Percentiles rank a stretch among this genome's conserved stretches.
Evolutionary conservation across 129 eudicot species (phyloP).

Genomic region (Tanacetum coccineum): DNA sequence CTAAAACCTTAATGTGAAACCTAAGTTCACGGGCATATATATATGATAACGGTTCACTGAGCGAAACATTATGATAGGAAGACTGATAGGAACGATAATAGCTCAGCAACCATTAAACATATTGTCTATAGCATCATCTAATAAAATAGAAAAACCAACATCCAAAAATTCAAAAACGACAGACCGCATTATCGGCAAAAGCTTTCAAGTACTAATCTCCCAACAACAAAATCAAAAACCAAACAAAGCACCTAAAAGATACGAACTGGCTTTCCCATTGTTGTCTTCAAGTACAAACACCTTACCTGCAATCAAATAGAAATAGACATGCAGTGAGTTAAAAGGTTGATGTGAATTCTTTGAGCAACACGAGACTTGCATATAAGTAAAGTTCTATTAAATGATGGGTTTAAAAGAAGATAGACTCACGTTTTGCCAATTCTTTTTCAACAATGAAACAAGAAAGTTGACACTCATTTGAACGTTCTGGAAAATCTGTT

Average conservation of each 20-base stretch:
- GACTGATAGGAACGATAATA: neutral
- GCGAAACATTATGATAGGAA: neutral
- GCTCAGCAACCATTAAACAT: conserved; percentile 11
- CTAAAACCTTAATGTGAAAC: no score
- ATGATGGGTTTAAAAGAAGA: neutral
- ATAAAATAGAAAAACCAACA: conserved; percentile 5
- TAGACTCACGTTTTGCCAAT: conserved; percentile 62
- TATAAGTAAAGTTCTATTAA: no score
- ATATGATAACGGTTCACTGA: no score
- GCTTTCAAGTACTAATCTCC: conserved; percentile 17
- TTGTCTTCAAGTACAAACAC: conserved; percentile 52
- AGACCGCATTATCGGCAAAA: conserved; percentile 15
- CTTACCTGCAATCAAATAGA: conserved; percentile 30
- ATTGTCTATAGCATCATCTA: conserved; percentile 15
- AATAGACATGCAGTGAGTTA: neutral
- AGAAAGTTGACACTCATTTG: conserved; percentile 70
- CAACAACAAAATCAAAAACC: conserved; percentile 11
- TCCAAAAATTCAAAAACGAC: conserved; percentile 28
- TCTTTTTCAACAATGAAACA: conserved; percentile 59
- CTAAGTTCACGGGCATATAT: no score
- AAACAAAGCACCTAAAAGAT: conserved; percentile 34
- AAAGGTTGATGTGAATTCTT: neutral
- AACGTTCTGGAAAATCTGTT: conserved; percentile 62
- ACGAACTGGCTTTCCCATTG: conserved; percentile 49
- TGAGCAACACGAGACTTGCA: neutral